A percentile compares a stretch with the other conserved stretches of the same genome.
Conservation (phyloP, 371 early-diverging fungal species). For the Apophysomyces sp. region DNA sequence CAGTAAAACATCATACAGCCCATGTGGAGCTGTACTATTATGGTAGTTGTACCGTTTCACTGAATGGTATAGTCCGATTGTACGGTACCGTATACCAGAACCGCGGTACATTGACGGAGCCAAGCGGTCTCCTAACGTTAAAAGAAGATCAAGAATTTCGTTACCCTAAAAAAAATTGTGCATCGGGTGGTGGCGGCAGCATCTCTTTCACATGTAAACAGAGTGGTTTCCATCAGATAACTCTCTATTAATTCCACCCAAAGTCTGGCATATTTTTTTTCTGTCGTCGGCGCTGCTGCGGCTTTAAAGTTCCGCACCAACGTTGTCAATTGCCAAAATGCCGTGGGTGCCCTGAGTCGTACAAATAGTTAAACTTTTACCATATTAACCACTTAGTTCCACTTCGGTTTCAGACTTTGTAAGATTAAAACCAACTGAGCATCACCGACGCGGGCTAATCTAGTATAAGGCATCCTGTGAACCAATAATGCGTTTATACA, state of each 20-base stretch:
- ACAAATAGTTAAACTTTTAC: neutral
- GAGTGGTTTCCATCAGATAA: neutral
- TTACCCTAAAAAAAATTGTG: neutral
- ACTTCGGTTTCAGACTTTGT: neutral
- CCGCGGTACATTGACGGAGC: neutral
- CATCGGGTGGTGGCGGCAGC: neutral
- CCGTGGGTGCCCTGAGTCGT: neutral
- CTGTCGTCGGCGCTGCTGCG: neutral
- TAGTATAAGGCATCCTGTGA: neutral
- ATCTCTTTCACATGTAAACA: neutral
- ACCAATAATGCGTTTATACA: neutral
- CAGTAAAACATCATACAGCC: neutral
- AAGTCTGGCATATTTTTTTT: neutral
- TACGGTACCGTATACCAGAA: neutral
- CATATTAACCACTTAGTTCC: neutral
- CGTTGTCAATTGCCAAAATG: neutral
- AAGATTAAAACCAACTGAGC: neutral
- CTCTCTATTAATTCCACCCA: neutral
- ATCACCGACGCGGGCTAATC: neutral
- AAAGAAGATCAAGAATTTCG: neutral
- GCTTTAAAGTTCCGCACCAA: neutral
- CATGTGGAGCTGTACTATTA: constrained; percentile 1
- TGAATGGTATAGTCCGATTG: neutral
- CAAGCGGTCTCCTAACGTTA: neutral
- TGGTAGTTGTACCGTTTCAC: neutral